Conservation (phyloP, 495 filamentous ascomycete species). For the Trichocladium uniseriatum region DNA sequence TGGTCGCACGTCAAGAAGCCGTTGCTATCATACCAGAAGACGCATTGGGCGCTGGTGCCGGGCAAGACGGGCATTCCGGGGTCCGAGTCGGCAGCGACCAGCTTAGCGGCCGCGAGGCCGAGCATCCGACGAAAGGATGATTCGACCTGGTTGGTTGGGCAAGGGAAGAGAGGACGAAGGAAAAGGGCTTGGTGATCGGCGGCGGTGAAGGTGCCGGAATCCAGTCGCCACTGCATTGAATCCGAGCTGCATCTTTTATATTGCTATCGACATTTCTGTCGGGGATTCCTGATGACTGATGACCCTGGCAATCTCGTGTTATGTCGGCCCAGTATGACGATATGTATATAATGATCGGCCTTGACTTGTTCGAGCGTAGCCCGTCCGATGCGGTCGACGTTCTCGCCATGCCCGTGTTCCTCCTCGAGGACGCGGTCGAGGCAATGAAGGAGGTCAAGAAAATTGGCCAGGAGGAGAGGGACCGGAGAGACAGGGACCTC, state of each 20-base stretch:
- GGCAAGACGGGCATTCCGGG: background rate
- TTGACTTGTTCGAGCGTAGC: constrained; percentile 7
- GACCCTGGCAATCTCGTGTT: no score
- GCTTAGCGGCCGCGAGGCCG: background rate
- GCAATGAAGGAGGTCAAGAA: constrained; percentile 16
- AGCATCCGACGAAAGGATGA: background rate
- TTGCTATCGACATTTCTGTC: no score
- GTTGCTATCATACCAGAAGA: background rate
- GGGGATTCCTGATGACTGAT: no score
- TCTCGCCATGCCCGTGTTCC: constrained; percentile 16
- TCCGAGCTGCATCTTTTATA: no score
- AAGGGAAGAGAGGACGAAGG: no score
- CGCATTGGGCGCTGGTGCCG: background rate
- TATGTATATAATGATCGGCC: constrained; percentile 6
- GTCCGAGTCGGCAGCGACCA: background rate
- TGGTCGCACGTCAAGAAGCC: background rate
- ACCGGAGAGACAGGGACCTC: constrained; percentile 10
- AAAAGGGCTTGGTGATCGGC: no score
- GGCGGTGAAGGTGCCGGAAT: no score
- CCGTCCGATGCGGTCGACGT: constrained; percentile 10
- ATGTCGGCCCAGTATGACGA: constrained; percentile 7
- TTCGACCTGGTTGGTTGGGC: no score
- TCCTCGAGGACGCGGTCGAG: constrained; percentile 13
- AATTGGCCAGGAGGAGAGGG: constrained; percentile 13
- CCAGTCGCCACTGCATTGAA: no score